Base-by-base conservation (phyloP, 352 stramenopile genomes). In the Poterioochromonas sp. region DNA sequence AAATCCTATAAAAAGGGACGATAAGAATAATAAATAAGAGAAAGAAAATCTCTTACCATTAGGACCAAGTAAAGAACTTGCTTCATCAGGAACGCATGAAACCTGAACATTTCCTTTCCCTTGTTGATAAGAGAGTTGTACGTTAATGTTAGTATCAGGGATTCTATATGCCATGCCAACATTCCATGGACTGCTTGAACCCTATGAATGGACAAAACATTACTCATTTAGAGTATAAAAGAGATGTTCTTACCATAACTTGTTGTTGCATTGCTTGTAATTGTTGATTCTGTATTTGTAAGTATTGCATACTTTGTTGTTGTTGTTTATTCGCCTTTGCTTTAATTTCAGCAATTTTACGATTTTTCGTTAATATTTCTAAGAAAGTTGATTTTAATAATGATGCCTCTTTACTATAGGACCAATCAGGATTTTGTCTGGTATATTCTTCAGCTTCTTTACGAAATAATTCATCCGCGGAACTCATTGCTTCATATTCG, bases 81-180 rank as follows among this genome's bases (percentile, higher is more conserved):
- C 88, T 68, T 90, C 86, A 80, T 90, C 86, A 0, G 86, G 85
- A 11, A 90, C 86, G 78, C 85, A 90, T 79, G 82, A 87, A 37
- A 90, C 78, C 79, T 88, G 84, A 22, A 88, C 39, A 80, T 88
- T 88, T 15, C 11, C 81, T 47, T 82, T 78, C 68, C 86, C 86
- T 73, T 87, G 83, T 78, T 90, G 86, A 80, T 90, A 88, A 63
- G 80, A 82, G 47, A 83, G 84, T 80, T 88, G 85, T 63, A 90
- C 81, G 83, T 90, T 88, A 78, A 90, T 87, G 69, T 88, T 88
- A 12, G 86, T 88, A 80, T 90, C 85, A 0, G 86, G 86, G 79
- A 90, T 85, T 58, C 86, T 79, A 76, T 89, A 90, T 3, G 86
- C 86, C 18, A 87, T 76, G 37, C 84, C 86, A n/a, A 88, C 76